Base-by-base conservation (phyloP, 1,139 yeast genomes). In the Keqinozyma sinolaborantium region DNA sequence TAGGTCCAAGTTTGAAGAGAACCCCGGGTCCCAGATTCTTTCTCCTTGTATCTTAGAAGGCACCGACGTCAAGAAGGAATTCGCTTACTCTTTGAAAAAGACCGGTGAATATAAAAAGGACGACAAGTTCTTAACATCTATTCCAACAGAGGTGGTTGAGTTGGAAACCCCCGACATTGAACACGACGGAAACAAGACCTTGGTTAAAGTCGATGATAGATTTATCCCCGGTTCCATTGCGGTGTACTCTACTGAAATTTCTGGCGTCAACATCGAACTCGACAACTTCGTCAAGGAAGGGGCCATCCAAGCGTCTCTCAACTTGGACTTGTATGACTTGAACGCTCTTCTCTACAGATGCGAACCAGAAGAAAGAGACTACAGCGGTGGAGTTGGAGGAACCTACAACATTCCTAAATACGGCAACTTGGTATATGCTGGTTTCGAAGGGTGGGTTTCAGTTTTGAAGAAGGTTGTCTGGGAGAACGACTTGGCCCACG, bases 151-250 rank as follows among this genome's bases (percentile, higher is more conserved):
- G 40, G 60, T 87, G 4, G 68, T 61, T 9, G 75, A 73, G 23
- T 54, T 90, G 7, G 60, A 66, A 2, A 60, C 66, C 2, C 80
- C 92, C 11, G 44, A 47, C 0, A 58, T 83, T 28, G 67, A 63
- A 8, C 68, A 57, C 8, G 48, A 47, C 1, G 57, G 60, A 4
- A 50, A 52, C 5, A 71, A 71, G 29, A 64, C 88, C 1, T 60
- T 67, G 3, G 74, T 92, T 31, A 61, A 56, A 2, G 60, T 84
- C 4, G 55, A 53, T 32, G 67, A 58, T 0, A 42, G 66, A 26
- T 90, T 92, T 56, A 87, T 92, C 3, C 94, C 85, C 31, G 98
- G 98, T 1, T 83, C 96, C 1, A 86, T 92, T 45, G 88, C 95
- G 0, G 82, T 92, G 2, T 73, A 86, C 47, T 72, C 81, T 25